Conservation (phyloP, 495 filamentous ascomycete genomes). For the Physcia stellaris region DNA sequence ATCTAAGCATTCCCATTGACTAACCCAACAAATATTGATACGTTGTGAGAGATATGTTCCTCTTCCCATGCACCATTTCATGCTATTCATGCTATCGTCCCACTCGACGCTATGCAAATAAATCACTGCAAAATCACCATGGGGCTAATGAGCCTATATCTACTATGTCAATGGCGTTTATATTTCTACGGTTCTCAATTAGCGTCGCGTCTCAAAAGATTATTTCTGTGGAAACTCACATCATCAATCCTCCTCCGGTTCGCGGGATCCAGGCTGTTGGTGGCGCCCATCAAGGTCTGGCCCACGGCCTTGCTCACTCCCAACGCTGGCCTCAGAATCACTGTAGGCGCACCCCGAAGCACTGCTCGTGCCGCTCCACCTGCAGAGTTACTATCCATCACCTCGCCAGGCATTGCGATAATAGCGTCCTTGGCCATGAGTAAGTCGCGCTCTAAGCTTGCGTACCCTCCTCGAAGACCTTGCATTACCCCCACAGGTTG, state of each 20-base stretch:
- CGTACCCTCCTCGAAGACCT: conserved; percentile 68
- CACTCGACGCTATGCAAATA: no score
- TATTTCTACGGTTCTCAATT: no score
- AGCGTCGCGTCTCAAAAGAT: no score
- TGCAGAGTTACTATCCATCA: conserved; percentile 74
- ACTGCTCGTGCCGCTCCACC: conserved; percentile 73
- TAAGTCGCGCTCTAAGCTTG: conserved; percentile 74
- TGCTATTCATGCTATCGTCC: no score
- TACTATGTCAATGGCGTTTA: no score
- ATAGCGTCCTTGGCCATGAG: conserved; percentile 76
- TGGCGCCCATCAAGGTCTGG: conserved; percentile 82
- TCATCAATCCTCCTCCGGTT: conserved; percentile 77
- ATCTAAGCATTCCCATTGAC: no score
- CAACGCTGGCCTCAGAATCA: conserved; percentile 80
- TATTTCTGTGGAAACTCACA: conserved; percentile 37
- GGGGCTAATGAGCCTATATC: no score
- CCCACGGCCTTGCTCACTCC: conserved; percentile 83
- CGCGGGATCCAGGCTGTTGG: conserved; percentile 76
- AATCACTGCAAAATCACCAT: no score
- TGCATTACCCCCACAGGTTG: conserved; percentile 80
- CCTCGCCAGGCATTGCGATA: conserved; percentile 84
- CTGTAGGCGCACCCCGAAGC: conserved; percentile 68
- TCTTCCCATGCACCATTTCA: no score
- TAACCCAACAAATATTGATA: no score
- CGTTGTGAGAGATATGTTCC: no score